Evolutionary conservation across 352 stramenopile species (phyloP), one percentile per base, ranked within the genome.

Genomic region (Pythium phragmiticola): DNA sequence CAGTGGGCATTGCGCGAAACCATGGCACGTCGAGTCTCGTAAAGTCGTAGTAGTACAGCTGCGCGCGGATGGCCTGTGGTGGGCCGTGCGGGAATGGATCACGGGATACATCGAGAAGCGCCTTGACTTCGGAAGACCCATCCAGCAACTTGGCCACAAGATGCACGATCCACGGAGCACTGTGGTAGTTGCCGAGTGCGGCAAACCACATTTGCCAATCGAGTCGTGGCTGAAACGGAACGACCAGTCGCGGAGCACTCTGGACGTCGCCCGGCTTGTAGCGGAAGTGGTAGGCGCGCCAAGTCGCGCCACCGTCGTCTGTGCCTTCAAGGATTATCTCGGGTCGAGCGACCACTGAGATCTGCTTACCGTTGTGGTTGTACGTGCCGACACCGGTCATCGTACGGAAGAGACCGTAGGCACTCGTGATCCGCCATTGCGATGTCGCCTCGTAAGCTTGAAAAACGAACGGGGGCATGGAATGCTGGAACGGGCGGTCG

Each of bases 201-300:
- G 89, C 93, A 70, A 98, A 98, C 87, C 90, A 97, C 89, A 98
- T 95, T 67, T 96, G 87, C 90, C 92, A 98, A 56, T 98, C 92
- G 39, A 98, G 71, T 50, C 91, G 77, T 17, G 90, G 89, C 17
- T 85, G 74, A 43, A 84, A 74, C 9, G 78, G 78, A 16, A 70
- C 67, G n/a, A 68, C 65, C 2, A 82, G 11, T 6, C 60, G 58
- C 64, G 90, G 78, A 9, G 60, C 36, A 0, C 34, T 42, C 39
- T 48, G 37, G 28, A 84, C 64, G 34, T 86, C 72, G 7, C 87
- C 85, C 2, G 94, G 94, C 60, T 98, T 98, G 74, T 87, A 96
- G 36, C 70, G 57, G 68, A 98, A 97, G 28, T 92, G 82, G 36
- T 96, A 77, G 33, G 85, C 69, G 34, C 72, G 51, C 85, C 90